Conservation (phyloP, 225 moss, liverwort and hornwort species). For the Pseudisothecium myosuroides region DNA sequence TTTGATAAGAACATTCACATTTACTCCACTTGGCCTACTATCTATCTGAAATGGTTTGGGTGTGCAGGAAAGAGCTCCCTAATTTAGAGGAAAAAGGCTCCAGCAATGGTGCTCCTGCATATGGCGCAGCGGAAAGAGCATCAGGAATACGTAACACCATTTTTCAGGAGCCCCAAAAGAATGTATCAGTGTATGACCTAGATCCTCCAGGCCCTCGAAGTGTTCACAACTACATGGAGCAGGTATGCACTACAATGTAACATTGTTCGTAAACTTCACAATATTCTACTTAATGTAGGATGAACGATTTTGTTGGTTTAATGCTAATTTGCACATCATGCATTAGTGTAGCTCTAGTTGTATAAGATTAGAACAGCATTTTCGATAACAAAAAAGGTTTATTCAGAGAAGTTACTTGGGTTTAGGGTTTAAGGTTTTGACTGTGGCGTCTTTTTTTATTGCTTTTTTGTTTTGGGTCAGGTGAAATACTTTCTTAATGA, state of each 20-base stretch:
- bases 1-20: background rate
- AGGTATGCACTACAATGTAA: background rate
- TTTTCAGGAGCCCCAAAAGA: background rate
- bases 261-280: background rate
- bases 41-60: too few relatives aligned
- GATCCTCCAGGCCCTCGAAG: slow-evolving; percentile 9
- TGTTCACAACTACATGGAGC: slow-evolving; percentile 46
- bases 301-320: background rate
- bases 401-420: background rate
- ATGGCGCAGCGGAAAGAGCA: background rate
- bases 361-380: background rate
- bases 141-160: background rate
- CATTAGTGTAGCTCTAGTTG: background rate
- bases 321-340: background rate
- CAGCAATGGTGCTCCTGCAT: background rate
- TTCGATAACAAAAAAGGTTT: too few relatives aligned
- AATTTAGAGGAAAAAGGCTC: background rate
- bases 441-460: background rate
- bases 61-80: background rate
- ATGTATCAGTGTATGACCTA: background rate
- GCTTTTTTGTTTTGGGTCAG: background rate
- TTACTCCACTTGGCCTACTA: background rate
- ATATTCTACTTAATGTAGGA: background rate
- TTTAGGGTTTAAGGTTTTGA: background rate
- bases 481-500: slow-evolving; percentile 11